Evolutionary conservation across 192 early-diverging fungal species (phyloP).

Genomic region (Linnemannia exigua): DNA sequence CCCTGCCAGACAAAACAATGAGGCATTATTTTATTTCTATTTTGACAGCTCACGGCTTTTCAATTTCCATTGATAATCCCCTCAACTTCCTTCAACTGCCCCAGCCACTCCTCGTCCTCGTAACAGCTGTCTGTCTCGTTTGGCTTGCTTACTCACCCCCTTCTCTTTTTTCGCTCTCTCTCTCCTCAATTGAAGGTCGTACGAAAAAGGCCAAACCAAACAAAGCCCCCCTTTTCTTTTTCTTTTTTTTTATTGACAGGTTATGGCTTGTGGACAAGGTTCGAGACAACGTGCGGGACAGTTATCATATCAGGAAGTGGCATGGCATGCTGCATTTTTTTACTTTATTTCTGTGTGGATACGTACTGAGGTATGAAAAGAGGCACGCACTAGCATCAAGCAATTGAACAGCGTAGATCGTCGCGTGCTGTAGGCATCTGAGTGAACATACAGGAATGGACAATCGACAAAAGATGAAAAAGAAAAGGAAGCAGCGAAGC

Average conservation of each 20-base stretch:
- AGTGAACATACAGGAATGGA: too few species aligned
- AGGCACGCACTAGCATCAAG: too few species aligned
- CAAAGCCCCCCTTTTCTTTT: background rate
- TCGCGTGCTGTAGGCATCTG: too few species aligned
- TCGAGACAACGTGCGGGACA: too few species aligned
- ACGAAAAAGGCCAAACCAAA: background rate
- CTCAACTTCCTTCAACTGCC: background rate
- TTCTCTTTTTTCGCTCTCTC: background rate
- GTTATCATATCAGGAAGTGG: too few species aligned
- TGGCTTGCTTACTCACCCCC: background rate
- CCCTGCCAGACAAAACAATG: background rate
- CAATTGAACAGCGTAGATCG: too few species aligned
- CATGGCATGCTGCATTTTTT: too few species aligned
- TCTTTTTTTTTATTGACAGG: background rate
- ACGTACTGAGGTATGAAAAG: too few species aligned
- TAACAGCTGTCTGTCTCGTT: background rate
- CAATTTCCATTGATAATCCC: background rate
- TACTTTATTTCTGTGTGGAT: too few species aligned
- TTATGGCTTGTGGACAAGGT: too few species aligned
- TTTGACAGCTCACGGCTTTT: slow-evolving; percentile 12
- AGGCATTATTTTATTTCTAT: background rate
- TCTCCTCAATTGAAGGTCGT: background rate
- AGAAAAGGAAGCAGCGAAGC: background rate
- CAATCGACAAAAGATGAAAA: too few species aligned
- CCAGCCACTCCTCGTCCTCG: background rate